Evolutionary conservation across 345 rosid species (phyloP), one percentile per base, ranked within the genome.

Genomic region (Sonneratia caseolaris): DNA sequence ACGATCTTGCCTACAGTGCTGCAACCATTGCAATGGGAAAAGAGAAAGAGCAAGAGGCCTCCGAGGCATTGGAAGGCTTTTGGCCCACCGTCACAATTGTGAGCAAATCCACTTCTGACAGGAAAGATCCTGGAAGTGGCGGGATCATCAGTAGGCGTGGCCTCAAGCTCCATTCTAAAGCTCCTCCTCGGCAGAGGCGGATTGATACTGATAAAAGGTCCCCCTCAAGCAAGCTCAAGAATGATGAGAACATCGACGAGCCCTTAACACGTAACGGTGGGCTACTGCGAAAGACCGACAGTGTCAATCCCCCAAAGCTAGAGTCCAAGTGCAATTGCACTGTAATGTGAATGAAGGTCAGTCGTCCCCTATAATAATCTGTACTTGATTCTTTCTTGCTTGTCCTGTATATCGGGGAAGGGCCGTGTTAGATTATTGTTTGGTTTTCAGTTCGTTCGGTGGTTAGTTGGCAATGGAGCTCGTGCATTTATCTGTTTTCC

Each of bases 271-370:
- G 79, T 7, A 90, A 87, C 45, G 87, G 89, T 19, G 96, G 89
- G 74, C 75, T 86, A 56, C 91, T 96, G 22, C 73, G 80, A 59
- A 86, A 87, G 77, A 77, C 75, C 70, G 97, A 89, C 73, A 86
- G 78, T 32, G 21, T 68, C 75, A 86, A 95, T 80, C 97, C 97
- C 61, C 92, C 90, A 3, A 90, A 89, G 90, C 90, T 90, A 55
- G 97, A 95, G 82, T 87, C 93, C 47, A 95, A 92, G 82, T 95
- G 99, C 87, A 95, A 95, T 76, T 95, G 99, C 92, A 79, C 94
- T 68, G 90, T 95, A 83, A 92, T 95, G 99, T 95, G 89, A 91
- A 62, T 27, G 66, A 62, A 62, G 66, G 66, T 62, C 66, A 1
- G 13, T 32, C 37, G 6, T 35, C 32, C 38, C 37, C 66, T 32